Evolutionary conservation across 1,284 basidiomycete genomes (phyloP), one percentile per base, ranked within the genome.

Genomic region (Veloporphyrellus conicus): DNA sequence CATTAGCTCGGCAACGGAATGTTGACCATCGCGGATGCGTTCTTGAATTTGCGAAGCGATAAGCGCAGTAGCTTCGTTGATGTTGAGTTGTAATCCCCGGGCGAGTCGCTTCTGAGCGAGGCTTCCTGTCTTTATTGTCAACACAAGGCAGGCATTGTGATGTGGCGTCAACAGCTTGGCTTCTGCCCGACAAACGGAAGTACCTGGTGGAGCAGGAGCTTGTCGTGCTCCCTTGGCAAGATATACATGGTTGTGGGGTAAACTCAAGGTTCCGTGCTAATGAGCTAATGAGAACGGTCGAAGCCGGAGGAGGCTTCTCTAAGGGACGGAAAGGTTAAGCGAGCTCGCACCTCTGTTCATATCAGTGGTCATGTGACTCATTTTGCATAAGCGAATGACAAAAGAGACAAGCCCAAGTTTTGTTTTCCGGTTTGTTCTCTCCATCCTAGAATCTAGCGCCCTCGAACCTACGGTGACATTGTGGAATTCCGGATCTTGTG

Each of bases 21-120:
- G 79, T n/a, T 71, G 67, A 5, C 94, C 95, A 86, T 98, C 94
- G n/a, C 95, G 79, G 57, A 96, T 95, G 41, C 84, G 81, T 68
- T 98, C 96, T 51, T 98, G 95, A 3, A 99, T 79, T 56, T 94
- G 91, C 16, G 81, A 82, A 1, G 91, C 86, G 56, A 99, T 93
- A 25, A 99, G 79, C 1, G 92, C 93, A 12, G 86, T 82, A 0
- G 93, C 86, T 70, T 99, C 96, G 9, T 88, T 79, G 54, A 83
- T 73, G 70, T 98, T 99, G 43, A 99, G 79, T 34, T 78, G 76
- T 27, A 95, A 66, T 9, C 95, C 96, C 19, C 95, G 79, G 6
- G 95, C 94, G 9, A 99, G 83, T 20, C 96, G 87, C 60, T 92
- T 88, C 71, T 99, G 95, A 2, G 96, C 93, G 8, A 99, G 79